A percentile compares a stretch with the other conserved stretches of the same genome.
Evolutionary conservation across 2,329 filamentous ascomycete species (phyloP).

Genomic region (Pochonia chlamydosporia): DNA sequence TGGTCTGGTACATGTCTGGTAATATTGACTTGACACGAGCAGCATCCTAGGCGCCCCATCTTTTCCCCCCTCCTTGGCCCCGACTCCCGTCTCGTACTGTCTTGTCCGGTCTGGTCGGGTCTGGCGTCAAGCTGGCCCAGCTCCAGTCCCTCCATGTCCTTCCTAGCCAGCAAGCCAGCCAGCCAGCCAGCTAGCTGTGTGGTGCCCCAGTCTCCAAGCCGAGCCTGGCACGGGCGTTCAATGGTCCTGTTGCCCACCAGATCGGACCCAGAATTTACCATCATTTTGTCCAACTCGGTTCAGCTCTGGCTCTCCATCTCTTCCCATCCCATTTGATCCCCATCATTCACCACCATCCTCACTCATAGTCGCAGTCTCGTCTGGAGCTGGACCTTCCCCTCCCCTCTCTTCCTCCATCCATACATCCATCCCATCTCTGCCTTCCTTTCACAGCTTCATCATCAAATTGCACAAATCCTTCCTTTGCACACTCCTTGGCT

Average conservation of each 20-base stretch:
- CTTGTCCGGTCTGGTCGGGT: too few relatives aligned
- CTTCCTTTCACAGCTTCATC: slow-evolving; percentile 34
- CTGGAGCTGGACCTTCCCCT: slow-evolving; percentile 28
- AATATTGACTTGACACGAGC: too few relatives aligned
- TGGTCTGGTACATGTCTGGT: too few relatives aligned
- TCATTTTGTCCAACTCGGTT: not conserved
- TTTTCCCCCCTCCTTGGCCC: too few relatives aligned
- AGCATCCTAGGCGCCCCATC: too few relatives aligned
- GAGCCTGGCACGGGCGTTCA: too few relatives aligned
- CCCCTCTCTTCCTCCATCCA: slow-evolving; percentile 13
- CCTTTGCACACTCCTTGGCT: slow-evolving; percentile 33
- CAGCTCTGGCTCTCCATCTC: slow-evolving; percentile 4
- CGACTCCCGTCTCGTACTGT: too few relatives aligned
- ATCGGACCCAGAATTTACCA: not conserved
- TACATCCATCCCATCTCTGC: slow-evolving; percentile 40
- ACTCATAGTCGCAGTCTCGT: slow-evolving; percentile 19
- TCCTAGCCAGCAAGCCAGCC: not conserved
- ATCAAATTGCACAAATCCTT: slow-evolving; percentile 25
- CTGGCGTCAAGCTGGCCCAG: too few relatives aligned
- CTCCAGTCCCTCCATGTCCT: not conserved
- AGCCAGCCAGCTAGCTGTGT: too few relatives aligned
- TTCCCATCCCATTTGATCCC: too few relatives aligned
- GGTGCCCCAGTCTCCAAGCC: too few relatives aligned
- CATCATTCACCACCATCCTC: slow-evolving; percentile 18
- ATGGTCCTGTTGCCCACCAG: not conserved